Percentiles rank a stretch among this genome's conserved stretches.
These are phyloP conservation scores for Tetrahymena elliotti DNA, from an alignment of 73 alveolate genomes.

Conservation along the genomic window DNA sequence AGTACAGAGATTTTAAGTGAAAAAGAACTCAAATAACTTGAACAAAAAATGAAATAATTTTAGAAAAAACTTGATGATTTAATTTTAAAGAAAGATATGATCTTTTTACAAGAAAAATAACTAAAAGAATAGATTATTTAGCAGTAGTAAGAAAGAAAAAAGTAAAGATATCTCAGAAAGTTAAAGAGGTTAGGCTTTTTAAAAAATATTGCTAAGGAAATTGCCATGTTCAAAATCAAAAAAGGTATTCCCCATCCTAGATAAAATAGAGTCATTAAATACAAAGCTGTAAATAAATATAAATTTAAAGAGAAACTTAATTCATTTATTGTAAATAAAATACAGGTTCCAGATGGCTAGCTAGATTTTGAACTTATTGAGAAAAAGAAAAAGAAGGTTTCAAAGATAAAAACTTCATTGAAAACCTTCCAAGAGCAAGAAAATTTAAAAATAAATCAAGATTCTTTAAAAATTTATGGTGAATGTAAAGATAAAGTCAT, in stretches of 20 bases:
- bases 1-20: neutral
- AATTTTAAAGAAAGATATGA: neutral
- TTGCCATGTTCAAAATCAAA: neutral
- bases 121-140: neutral
- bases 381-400: neutral
- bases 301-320: neutral
- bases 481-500: neutral
- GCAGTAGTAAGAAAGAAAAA: neutral
- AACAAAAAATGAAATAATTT: neutral
- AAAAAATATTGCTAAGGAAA: neutral
- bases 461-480: neutral
- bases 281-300: neutral
- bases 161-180: neutral
- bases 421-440: neutral
- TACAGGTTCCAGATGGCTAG: neutral
- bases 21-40: neutral
- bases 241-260: neutral
- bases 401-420: neutral
- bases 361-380: neutral
- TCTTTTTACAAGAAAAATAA: neutral
- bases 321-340: neutral
- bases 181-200: neutral
- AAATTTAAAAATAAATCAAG: neutral
- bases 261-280: neutral
- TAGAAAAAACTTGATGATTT: neutral